phyloP scores from a whole-genome alignment of 1,139 yeast species.

The Keqinozyma sinolaborantium region DNA sequence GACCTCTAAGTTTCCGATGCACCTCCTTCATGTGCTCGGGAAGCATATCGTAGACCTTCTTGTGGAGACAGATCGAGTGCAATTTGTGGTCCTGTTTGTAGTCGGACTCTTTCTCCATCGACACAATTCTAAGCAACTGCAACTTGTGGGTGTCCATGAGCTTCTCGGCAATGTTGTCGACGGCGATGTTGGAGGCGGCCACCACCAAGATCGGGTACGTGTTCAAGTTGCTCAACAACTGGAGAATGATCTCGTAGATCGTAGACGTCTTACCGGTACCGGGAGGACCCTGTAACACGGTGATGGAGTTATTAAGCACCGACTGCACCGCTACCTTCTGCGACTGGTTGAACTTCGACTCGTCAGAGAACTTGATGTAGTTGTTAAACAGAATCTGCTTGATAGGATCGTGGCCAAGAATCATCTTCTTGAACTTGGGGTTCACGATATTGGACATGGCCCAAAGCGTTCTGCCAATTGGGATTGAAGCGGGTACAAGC shows the following conservation, averaged over 20 bases:
- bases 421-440: conserved; percentile 53
- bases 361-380: conserved; percentile 45
- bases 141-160: conserved; percentile 43
- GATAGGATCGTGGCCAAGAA: conserved; percentile 59
- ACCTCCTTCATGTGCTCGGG: conserved; percentile 42
- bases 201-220: conserved; percentile 67
- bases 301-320: conserved; percentile 61
- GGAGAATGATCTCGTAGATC: conserved; percentile 62
- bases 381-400: conserved; percentile 57
- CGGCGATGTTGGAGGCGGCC: conserved; percentile 75
- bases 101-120: conserved; percentile 59
- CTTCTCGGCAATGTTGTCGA: conserved; percentile 74
- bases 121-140: conserved; percentile 57
- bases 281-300: conserved; percentile 67
- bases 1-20: conserved; percentile 37
- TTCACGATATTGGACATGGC: conserved; percentile 62
- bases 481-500: conserved; percentile 60
- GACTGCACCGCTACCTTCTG: conserved; percentile 68
- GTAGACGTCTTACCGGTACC: conserved; percentile 70
- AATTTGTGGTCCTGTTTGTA: conserved; percentile 54
- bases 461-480: conserved; percentile 56
- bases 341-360: conserved; percentile 50
- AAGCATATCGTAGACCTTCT: conserved; percentile 50
- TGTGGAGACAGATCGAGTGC: conserved; percentile 60
- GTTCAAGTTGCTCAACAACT: conserved; percentile 50